phyloP scores from a whole-genome alignment of 116 monocot species.

The Papilionanthe hybrid region DNA sequence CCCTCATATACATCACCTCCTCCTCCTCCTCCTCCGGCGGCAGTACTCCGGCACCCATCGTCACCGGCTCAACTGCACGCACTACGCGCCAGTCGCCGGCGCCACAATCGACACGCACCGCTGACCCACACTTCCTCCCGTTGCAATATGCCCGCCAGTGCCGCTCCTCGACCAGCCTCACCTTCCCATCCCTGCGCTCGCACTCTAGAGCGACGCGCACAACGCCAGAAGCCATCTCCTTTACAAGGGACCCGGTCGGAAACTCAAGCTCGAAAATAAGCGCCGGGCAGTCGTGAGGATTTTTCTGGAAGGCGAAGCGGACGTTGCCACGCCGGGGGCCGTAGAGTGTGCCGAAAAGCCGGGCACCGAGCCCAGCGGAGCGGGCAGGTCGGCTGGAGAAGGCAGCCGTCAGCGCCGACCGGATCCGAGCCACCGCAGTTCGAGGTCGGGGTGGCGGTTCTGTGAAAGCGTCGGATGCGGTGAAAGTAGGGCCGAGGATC shows the following conservation, averaged over 20 bases:
- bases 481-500: neutral
- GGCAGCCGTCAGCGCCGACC: conserved; percentile 19
- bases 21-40: conserved; percentile 27
- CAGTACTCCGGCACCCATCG: conserved; percentile 56
- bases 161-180: conserved; percentile 29
- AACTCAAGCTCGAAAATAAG: conserved; percentile 17
- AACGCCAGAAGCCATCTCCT: conserved; percentile 27
- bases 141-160: conserved; percentile 46
- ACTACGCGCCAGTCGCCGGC: conserved; percentile 30
- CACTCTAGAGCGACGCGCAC: conserved; percentile 23
- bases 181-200: neutral
- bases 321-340: conserved; percentile 46
- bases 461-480: neutral
- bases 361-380: conserved; percentile 25
- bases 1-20: conserved; percentile 51
- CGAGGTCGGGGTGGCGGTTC: neutral
- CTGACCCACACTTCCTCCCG: conserved; percentile 39
- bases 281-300: conserved; percentile 16
- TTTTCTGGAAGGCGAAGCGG: conserved; percentile 33
- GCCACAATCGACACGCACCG: conserved; percentile 25
- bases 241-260: conserved; percentile 19
- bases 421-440: conserved; percentile 18
- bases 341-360: conserved; percentile 46
- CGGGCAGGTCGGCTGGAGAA: neutral
- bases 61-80: conserved; percentile 34